phyloP scores from a whole-genome alignment of 2,329 filamentous ascomycete genomes.

The Neocatenulostroma microsporum region DNA sequence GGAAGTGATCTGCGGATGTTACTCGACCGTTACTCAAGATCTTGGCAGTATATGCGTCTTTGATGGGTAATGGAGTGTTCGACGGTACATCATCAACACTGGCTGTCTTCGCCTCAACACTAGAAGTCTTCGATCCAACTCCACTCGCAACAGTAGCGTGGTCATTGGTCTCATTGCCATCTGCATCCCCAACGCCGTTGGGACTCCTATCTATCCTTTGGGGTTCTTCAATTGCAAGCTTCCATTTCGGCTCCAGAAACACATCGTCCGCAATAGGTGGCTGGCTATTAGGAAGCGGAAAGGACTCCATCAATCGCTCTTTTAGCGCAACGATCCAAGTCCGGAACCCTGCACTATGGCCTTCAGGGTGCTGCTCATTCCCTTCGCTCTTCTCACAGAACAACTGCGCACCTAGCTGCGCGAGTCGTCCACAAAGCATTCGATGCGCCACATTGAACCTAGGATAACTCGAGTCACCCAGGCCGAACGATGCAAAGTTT shows the following conservation, averaged over 20 bases:
- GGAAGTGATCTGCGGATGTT: slow-evolving; percentile 74
- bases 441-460: slow-evolving; percentile 91
- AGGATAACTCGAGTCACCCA: slow-evolving; percentile 90
- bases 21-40: slow-evolving; percentile 62
- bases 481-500: slow-evolving; percentile 75
- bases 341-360: slow-evolving; percentile 47
- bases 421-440: slow-evolving; percentile 75
- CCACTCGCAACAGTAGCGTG: no score
- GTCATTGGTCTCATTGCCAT: no score
- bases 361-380: slow-evolving; percentile 89
- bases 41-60: slow-evolving; percentile 48
- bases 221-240: slow-evolving; percentile 39
- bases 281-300: slow-evolving; percentile 60
- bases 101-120: no score
- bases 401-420: slow-evolving; percentile 72
- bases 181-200: no score
- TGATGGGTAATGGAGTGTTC: slow-evolving; percentile 49
- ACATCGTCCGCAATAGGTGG: slow-evolving; percentile 65
- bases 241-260: slow-evolving; percentile 68
- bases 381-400: slow-evolving; percentile 75
- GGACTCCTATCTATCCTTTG: no score
- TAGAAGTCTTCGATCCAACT: no score
- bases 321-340: slow-evolving; percentile 49
- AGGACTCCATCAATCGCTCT: slow-evolving; percentile 56
- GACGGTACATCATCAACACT: slow-evolving; percentile 2